Evolutionary conservation across 768 basidiomycete species (phyloP).

Genomic region (Lentinula sp.): DNA sequence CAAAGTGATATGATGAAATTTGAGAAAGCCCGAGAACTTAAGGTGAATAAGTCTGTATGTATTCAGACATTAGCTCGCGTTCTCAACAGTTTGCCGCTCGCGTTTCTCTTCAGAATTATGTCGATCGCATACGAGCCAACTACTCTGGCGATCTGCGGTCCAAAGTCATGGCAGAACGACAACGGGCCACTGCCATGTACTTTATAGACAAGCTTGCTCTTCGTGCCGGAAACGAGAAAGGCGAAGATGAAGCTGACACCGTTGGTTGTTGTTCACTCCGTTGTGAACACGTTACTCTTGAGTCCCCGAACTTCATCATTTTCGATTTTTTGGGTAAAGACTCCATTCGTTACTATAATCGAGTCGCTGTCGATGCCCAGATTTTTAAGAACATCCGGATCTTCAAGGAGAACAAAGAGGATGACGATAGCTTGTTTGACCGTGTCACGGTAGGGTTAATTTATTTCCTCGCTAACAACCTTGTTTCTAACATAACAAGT

Average conservation of each 20-base stretch:
- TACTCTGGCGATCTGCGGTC: slow-evolving; percentile 80
- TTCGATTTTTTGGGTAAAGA: slow-evolving; percentile 99
- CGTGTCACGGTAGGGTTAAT: slow-evolving; percentile 76
- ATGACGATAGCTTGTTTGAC: slow-evolving; percentile 88
- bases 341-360: slow-evolving; percentile 95
- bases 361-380: slow-evolving; percentile 82
- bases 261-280: slow-evolving; percentile 98
- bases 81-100: slow-evolving; percentile 1
- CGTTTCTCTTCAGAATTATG: slow-evolving; percentile 57
- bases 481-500: slow-evolving; percentile 15
- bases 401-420: slow-evolving; percentile 91
- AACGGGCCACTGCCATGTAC: slow-evolving; percentile 98
- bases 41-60: slow-evolving; percentile 43
- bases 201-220: slow-evolving; percentile 96
- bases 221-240: slow-evolving; percentile 99
- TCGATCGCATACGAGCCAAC: slow-evolving; percentile 86
- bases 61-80: neutral
- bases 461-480: slow-evolving; percentile 5
- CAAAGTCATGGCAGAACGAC: slow-evolving; percentile 92
- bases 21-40: slow-evolving; percentile 94
- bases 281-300: slow-evolving; percentile 92
- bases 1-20: slow-evolving; percentile 98
- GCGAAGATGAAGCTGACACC: slow-evolving; percentile 98
- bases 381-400: slow-evolving; percentile 98
- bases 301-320: slow-evolving; percentile 79